These are phyloP conservation scores for Saccharomyces paradoxus DNA, from an alignment of 805 yeast genomes.

Conservation along the genomic window DNA sequence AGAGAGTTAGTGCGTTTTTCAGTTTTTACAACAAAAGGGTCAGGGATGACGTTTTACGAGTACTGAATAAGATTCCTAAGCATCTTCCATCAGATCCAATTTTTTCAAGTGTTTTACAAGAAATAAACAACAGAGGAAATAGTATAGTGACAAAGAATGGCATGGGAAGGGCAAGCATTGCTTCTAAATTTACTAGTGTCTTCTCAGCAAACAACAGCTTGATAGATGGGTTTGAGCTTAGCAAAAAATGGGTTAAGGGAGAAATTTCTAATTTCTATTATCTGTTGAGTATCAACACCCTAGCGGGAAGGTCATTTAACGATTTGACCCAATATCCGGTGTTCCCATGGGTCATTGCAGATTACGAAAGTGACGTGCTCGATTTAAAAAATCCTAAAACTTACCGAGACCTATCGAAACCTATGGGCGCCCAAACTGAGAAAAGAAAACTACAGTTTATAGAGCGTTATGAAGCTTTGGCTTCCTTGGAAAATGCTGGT, in stretches of 20 bases:
- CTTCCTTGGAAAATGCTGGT: slow-evolving; percentile 46
- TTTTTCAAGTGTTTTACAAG: slow-evolving; percentile 44
- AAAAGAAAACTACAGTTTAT: slow-evolving; percentile 53
- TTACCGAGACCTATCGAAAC: slow-evolving; percentile 71
- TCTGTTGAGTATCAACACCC: slow-evolving; percentile 66
- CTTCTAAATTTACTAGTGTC: slow-evolving; percentile 38
- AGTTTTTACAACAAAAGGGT: slow-evolving; percentile 48
- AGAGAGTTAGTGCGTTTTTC: slow-evolving; percentile 62
- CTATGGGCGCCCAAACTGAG: slow-evolving; percentile 81
- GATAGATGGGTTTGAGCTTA: slow-evolving; percentile 35
- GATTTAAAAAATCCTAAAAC: slow-evolving; percentile 54
- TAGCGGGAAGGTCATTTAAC: slow-evolving; percentile 84
- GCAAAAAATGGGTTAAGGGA: slow-evolving; percentile 68
- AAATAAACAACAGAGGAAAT: slow-evolving; percentile 36
- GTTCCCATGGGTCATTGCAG: slow-evolving; percentile 86
- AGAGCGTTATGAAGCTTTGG: slow-evolving; percentile 66
- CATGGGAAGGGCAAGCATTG: slow-evolving; percentile 29
- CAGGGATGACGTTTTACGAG: slow-evolving; percentile 49
- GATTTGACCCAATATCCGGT: slow-evolving; percentile 87
- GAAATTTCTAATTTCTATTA: slow-evolving; percentile 78
- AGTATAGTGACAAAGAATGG: slow-evolving; percentile 27
- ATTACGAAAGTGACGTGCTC: slow-evolving; percentile 62
- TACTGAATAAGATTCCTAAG: slow-evolving; percentile 42
- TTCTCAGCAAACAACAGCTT: slow-evolving; percentile 17
- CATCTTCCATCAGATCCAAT: slow-evolving; percentile 47